Evolutionary conservation across 2,329 filamentous ascomycete genomes (phyloP).

Genomic region (Epichloe elymi): DNA sequence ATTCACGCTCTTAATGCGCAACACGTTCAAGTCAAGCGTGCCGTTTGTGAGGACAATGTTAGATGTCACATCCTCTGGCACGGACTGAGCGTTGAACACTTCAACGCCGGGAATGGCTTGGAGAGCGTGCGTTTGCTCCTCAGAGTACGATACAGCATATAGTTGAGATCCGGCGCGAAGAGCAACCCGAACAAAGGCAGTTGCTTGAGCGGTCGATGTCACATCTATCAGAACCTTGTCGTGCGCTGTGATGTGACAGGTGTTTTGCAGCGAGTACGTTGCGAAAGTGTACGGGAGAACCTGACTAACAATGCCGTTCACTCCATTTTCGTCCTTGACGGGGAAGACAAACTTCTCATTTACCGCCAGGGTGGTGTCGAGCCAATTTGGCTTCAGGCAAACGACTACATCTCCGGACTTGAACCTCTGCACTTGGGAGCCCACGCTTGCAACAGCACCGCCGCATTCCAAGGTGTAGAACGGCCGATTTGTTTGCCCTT

Average conservation of each 20-base stretch:
- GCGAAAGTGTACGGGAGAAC: background rate
- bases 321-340: background rate
- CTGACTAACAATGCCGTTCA: background rate
- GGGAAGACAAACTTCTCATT: slow-evolving; percentile 9
- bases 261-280: background rate
- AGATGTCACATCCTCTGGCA: background rate
- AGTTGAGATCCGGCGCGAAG: background rate
- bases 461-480: too few species aligned
- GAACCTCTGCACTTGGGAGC: too few species aligned
- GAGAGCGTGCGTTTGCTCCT: background rate
- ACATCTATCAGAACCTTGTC: background rate
- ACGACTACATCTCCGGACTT: too few species aligned
- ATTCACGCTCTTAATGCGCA: background rate
- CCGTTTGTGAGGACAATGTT: background rate
- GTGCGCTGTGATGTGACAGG: background rate
- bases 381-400: too few species aligned
- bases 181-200: background rate
- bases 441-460: too few species aligned
- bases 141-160: too few species aligned
- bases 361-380: too few species aligned
- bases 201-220: background rate
- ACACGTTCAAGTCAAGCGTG: background rate
- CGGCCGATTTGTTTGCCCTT: too few species aligned
- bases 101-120: background rate
- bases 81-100: background rate